Base-by-base conservation (phyloP, 139 green algal genomes). In the Raphidocelis subcapitata region DNA sequence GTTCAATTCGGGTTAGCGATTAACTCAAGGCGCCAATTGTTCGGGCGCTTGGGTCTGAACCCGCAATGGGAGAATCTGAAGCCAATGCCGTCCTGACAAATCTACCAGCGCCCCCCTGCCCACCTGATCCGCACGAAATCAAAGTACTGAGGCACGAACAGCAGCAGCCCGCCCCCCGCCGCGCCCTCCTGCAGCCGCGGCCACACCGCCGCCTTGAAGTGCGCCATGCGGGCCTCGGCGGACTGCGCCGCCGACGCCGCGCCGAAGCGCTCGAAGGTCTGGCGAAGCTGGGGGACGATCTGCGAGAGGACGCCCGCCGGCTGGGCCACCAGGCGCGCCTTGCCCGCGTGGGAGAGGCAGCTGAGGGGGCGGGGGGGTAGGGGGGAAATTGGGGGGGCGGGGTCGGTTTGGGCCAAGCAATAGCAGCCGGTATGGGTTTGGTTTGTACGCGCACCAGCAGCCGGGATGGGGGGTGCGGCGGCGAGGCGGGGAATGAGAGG, bases 91-190 rank as follows among this genome's bases (percentile, higher is more conserved):
- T n/a, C n/a, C 41, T 20, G 41, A 8, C 41, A 49, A 49, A 12
- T 8, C 41, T 12, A 8, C 41, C 41, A 49, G 8, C 41, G 12
- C 41, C 18, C 18, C 23, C 21, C n/a, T 5, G 31, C 70, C 51
- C 46, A 76, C 65, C 36, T 66, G 1, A 78, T 10, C 15, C 89
- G 80, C 24, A 99, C 91, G 76, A 94, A 99, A 82, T 99, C 95
- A 82, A 97, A 98, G 82, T 99, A 99, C 21, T 84, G 88, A 10
- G 89, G 85, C 31, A 97, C 71, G 79, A 97, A 97, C 8, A 99
- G 67, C 61, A 92, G 75, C 60, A 90, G 52, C 35, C 85, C 85
- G 67, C 68, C 89, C 76, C 21, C 88, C 63, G 29, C 63, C 29
- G 2, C 33, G 15, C 35, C 32, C 36, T 66, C 61, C 63, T 80